Evolutionary conservation across 108 stramenopile species (phyloP).

Genomic region (Cyclotella cryptica): DNA sequence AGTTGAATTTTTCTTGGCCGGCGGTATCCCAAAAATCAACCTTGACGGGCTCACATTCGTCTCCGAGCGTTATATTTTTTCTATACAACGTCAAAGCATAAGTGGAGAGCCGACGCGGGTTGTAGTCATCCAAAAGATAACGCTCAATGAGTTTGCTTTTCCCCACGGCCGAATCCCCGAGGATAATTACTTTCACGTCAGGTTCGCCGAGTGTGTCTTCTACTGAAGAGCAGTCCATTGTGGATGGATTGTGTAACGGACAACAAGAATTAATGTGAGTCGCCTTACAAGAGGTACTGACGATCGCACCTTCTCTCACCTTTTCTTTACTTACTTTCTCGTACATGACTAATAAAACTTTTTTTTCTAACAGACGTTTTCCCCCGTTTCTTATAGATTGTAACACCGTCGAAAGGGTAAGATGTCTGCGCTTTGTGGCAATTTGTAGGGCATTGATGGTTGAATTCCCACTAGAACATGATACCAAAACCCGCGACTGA

Average conservation of each 20-base stretch:
- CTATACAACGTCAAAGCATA: conserved; percentile 84
- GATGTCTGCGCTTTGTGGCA: too few species aligned
- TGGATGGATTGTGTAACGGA: not conserved
- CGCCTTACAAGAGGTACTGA: too few species aligned
- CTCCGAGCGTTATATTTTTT: conserved; percentile 51
- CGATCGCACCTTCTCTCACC: too few species aligned
- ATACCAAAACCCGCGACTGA: too few species aligned
- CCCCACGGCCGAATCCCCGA: conserved; percentile 90
- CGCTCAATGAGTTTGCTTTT: conserved; percentile 88
- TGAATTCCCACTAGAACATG: too few species aligned
- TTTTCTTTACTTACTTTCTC: too few species aligned
- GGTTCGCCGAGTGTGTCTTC: conserved; percentile 25
- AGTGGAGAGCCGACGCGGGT: conserved; percentile 81
- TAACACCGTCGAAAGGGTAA: too few species aligned
- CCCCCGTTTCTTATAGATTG: too few species aligned
- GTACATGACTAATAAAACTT: too few species aligned
- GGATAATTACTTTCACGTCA: conserved; percentile 73
- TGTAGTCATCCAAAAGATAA: conserved; percentile 86
- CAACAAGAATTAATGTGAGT: too few species aligned
- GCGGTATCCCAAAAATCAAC: conserved; percentile 92
- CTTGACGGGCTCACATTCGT: conserved; percentile 20
- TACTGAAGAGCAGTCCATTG: not conserved
- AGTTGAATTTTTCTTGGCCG: conserved; percentile 86
- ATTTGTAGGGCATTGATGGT: too few species aligned
- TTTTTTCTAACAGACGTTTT: too few species aligned